Evolutionary conservation across 2,329 filamentous ascomycete genomes (phyloP).

Genomic region (Calonectria crousiana): DNA sequence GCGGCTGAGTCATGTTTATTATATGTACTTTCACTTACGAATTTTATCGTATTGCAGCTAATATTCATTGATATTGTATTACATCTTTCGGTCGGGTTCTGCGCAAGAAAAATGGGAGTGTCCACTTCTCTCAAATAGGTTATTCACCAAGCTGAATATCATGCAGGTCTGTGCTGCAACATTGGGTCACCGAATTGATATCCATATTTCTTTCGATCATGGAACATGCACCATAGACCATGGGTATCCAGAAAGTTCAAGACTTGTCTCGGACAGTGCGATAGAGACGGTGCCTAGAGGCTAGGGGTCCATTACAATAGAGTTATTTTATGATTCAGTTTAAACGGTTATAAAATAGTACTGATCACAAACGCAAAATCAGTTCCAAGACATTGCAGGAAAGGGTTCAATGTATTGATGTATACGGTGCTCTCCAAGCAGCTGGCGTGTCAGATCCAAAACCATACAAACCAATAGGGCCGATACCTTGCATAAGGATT

Average conservation of each 20-base stretch:
- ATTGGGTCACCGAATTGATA: not conserved
- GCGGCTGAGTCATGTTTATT: not conserved
- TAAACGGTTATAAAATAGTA: not conserved
- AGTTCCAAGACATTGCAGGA: not conserved
- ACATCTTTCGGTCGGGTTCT: not conserved
- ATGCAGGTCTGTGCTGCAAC: not conserved
- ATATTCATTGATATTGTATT: accelerated
- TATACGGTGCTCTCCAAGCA: not conserved
- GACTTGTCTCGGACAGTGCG: not conserved
- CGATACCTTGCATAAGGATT: not conserved
- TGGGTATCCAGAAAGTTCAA: not conserved
- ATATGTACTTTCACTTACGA: not conserved
- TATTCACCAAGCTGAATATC: not conserved
- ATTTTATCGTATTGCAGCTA: not conserved
- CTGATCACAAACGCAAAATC: not conserved
- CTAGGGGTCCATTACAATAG: not conserved
- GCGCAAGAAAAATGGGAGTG: not conserved
- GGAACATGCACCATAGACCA: not conserved
- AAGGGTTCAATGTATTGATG: not conserved
- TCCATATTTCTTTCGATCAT: not conserved
- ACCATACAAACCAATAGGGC: not conserved
- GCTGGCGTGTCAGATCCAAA: not conserved
- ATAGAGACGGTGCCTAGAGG: not conserved
- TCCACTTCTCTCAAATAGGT: too few relatives aligned
- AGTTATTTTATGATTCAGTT: not conserved